Percentiles rank a stretch among this genome's conserved stretches.
Conservation (phyloP, 805 yeast species). For the Teunomyces panamensis region DNA sequence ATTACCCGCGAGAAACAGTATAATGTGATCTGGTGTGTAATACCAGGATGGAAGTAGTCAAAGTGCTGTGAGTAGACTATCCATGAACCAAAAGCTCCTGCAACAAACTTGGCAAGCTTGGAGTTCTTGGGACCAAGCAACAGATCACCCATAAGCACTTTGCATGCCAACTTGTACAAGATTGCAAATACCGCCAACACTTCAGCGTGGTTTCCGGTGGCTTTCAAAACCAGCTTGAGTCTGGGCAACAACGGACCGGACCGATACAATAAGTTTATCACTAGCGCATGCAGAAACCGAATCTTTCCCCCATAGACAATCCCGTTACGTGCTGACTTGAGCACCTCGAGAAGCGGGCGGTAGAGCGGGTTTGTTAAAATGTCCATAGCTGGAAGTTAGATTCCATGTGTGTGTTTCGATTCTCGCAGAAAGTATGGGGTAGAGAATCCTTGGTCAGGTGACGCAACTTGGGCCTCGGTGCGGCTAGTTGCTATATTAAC, state of each 20-base stretch:
- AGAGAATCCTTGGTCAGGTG: background rate
- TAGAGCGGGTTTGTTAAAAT: conserved; percentile 20
- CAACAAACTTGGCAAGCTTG: conserved; percentile 30
- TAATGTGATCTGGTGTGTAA: conserved; percentile 71
- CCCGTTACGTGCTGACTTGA: conserved; percentile 44
- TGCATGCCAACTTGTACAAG: conserved; percentile 43
- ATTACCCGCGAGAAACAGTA: conserved; percentile 70
- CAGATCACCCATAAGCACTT: conserved; percentile 28
- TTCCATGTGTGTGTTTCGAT: background rate
- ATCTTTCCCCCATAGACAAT: conserved; percentile 60
- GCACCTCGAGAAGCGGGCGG: conserved; percentile 31
- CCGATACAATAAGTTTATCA: conserved; percentile 55
- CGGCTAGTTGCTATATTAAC: background rate
- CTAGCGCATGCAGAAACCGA: conserved; percentile 63
- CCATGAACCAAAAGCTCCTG: conserved; percentile 43
- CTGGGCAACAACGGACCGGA: conserved; percentile 49
- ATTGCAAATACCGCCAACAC: conserved; percentile 57
- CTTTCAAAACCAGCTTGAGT: conserved; percentile 43
- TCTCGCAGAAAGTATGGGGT: background rate
- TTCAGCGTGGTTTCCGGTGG: conserved; percentile 54
- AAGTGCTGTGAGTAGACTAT: conserved; percentile 45
- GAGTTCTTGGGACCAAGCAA: conserved; percentile 31
- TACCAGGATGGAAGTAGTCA: conserved; percentile 42
- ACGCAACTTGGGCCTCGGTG: background rate
- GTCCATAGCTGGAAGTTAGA: conserved; percentile 8